phyloP scores from a whole-genome alignment of 352 stramenopile genomes.

The Aphanomyces stellatus region DNA sequence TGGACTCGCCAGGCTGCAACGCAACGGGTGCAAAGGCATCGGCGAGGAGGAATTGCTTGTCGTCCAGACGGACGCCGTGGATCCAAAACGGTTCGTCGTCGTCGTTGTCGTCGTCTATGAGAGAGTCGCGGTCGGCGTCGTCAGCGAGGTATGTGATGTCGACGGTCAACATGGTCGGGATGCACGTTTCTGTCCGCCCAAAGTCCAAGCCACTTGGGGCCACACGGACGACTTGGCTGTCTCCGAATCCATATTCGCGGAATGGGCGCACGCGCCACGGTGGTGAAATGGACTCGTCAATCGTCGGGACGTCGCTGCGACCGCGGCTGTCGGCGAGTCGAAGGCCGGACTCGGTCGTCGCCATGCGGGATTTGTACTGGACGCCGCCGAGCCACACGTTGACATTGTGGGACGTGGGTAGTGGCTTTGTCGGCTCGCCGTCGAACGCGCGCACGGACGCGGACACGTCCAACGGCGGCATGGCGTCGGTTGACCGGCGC shows the following conservation, averaged over 20 bases:
- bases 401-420: background rate
- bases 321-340: background rate
- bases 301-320: background rate
- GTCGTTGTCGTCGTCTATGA: background rate
- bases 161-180: background rate
- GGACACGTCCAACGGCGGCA: background rate
- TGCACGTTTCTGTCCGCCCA: background rate
- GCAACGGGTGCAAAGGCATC: background rate
- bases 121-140: background rate
- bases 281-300: background rate
- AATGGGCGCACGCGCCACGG: background rate
- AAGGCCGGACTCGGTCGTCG: background rate
- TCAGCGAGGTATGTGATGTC: background rate
- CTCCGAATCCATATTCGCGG: conserved; percentile 8
- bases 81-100: background rate
- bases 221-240: background rate
- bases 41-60: conserved; percentile 12
- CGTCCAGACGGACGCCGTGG: background rate
- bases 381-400: conserved; percentile 9
- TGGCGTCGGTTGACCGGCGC: no score
- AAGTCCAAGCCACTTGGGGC: background rate
- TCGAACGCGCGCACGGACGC: background rate
- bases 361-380: conserved; percentile 11
- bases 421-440: background rate
- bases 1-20: background rate